Evolutionary conservation across 768 basidiomycete genomes (phyloP).

Genomic region (Lentinula sp.): DNA sequence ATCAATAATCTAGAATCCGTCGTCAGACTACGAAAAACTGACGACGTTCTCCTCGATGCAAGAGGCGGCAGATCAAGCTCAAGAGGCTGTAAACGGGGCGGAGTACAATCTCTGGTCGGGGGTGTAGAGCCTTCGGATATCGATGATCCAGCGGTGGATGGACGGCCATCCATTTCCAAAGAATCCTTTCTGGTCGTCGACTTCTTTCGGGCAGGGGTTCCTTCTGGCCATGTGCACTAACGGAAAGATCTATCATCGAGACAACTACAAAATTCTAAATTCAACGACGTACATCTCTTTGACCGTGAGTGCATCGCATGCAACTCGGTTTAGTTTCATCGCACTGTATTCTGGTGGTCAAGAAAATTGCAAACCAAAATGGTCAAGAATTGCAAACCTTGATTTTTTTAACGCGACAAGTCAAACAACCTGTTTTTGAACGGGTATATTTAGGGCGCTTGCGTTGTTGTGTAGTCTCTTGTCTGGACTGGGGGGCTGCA

Average conservation of each 20-base stretch:
- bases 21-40: conserved; percentile 23
- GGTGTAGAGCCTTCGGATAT: conserved; percentile 72
- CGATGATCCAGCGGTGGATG: conserved; percentile 73
- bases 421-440: conserved; percentile 91
- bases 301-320: conserved; percentile 79
- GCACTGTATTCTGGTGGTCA: conserved; percentile 44
- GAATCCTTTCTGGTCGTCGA: conserved; percentile 50
- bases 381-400: conserved; percentile 50
- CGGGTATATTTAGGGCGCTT: conserved; percentile 92
- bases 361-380: neutral
- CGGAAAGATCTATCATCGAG: conserved; percentile 5
- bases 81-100: conserved; percentile 33
- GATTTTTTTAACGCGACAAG: conserved; percentile 91
- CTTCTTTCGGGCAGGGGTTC: conserved; percentile 68
- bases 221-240: conserved; percentile 84
- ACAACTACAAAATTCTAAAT: neutral
- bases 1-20: neutral
- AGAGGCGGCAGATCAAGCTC: conserved; percentile 32
- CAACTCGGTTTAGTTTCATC: conserved; percentile 89
- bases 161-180: conserved; percentile 43
- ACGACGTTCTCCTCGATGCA: conserved; percentile 25
- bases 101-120: conserved; percentile 61
- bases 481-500: conserved; percentile 40
- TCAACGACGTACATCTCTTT: conserved; percentile 59
- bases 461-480: conserved; percentile 48